Conservation (phyloP, 202 grass and related monocot genomes). For the Schoenoplectus triqueter region DNA sequence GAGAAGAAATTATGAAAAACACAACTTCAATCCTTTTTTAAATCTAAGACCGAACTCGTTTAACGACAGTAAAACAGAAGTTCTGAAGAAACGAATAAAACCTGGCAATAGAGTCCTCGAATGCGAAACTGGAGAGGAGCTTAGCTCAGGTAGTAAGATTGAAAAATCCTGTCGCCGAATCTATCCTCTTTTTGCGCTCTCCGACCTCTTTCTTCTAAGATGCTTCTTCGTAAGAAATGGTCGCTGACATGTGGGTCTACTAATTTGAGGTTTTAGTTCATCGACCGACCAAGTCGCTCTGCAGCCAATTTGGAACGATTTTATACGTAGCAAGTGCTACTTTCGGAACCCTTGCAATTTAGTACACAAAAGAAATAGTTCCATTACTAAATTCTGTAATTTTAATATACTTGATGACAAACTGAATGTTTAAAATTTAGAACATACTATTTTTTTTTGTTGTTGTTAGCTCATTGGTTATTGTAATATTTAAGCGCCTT, state of each 20-base stretch:
- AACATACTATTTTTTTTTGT: too few relatives aligned
- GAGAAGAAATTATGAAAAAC: not conserved
- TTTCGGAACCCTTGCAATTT: not conserved
- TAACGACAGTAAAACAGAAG: not conserved
- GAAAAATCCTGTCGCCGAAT: not conserved
- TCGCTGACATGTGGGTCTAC: constrained; percentile 23
- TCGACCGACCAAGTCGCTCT: not conserved
- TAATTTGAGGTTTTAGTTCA: not conserved
- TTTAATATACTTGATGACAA: too few relatives aligned
- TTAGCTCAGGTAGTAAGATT: not conserved
- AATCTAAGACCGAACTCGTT: not conserved
- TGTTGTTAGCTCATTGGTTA: too few relatives aligned
- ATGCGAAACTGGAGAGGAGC: not conserved
- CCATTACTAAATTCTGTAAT: not conserved
- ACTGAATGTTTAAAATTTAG: too few relatives aligned
- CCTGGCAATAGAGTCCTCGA: not conserved
- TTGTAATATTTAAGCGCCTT: not conserved
- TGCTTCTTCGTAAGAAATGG: not conserved
- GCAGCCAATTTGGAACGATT: not conserved
- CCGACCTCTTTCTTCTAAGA: not conserved
- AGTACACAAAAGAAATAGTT: not conserved
- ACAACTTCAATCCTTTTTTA: not conserved
- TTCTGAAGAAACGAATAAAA: not conserved
- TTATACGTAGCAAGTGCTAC: not conserved
- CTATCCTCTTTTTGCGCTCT: not conserved